Conservation (phyloP, 768 basidiomycete species). For the Rhodotorula paludigena region DNA sequence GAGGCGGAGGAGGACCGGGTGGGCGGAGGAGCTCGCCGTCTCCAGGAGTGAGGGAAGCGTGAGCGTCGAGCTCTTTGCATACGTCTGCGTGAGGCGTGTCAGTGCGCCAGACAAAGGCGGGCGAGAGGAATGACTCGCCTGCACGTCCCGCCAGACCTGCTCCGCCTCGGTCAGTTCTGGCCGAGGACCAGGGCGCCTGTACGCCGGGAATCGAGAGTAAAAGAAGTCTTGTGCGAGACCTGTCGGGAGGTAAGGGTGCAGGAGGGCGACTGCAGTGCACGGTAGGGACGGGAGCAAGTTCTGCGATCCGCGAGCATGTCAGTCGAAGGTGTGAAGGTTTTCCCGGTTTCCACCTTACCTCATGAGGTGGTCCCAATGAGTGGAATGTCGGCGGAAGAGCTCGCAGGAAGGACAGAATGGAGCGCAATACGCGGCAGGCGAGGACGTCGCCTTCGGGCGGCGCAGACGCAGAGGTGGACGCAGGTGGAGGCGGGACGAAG, state of each 20-base stretch:
- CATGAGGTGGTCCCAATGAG: too few species aligned
- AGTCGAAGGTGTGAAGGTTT: too few species aligned
- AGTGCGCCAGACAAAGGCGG: not conserved
- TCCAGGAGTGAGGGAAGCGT: too few species aligned
- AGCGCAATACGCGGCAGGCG: not conserved
- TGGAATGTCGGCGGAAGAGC: not conserved
- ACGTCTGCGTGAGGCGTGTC: too few species aligned
- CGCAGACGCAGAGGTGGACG: not conserved
- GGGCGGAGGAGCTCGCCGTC: not conserved
- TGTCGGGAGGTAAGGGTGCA: not conserved
- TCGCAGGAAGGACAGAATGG: too few species aligned
- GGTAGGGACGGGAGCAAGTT: too few species aligned
- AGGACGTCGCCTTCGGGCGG: not conserved
- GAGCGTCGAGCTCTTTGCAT: too few species aligned
- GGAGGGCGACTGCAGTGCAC: not conserved
- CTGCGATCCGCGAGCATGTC: too few species aligned
- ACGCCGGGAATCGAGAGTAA: not conserved
- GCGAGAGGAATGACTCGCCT: not conserved
- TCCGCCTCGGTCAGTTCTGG: not conserved
- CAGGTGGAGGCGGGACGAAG: not conserved
- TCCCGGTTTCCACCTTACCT: too few species aligned
- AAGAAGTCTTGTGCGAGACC: not conserved
- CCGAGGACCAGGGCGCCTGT: not conserved
- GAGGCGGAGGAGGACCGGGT: not conserved
- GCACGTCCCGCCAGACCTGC: not conserved